These are phyloP conservation scores for Hygrocybe punicea DNA, from an alignment of 768 basidiomycete genomes.

Conservation along the genomic window DNA sequence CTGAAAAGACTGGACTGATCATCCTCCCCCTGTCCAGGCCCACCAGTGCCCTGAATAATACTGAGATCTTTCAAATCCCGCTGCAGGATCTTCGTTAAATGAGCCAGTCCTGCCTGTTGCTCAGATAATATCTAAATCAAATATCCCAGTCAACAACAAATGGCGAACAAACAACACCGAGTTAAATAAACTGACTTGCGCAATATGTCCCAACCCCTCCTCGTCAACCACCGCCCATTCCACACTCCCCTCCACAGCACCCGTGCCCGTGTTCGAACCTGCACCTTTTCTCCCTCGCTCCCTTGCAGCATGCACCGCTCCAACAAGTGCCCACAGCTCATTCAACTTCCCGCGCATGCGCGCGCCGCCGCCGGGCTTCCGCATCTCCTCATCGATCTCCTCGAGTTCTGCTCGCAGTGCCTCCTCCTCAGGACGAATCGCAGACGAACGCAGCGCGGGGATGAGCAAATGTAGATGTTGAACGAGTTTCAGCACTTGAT, in stretches of 20 bases:
- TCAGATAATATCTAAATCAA: slow-evolving; percentile 60
- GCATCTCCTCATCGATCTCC: slow-evolving; percentile 70
- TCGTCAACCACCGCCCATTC: slow-evolving; percentile 88
- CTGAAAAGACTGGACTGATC: slow-evolving; percentile 33
- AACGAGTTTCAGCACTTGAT: slow-evolving; percentile 64
- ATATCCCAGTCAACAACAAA: slow-evolving; percentile 9
- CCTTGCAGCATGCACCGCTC: slow-evolving; percentile 61
- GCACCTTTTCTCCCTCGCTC: slow-evolving; percentile 46
- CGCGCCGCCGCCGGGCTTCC: slow-evolving; percentile 37
- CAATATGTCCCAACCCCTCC: slow-evolving; percentile 72
- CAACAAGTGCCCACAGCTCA: slow-evolving; percentile 83
- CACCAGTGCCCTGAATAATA: slow-evolving; percentile 51
- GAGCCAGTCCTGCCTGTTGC: slow-evolving; percentile 76
- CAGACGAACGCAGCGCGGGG: slow-evolving; percentile 68
- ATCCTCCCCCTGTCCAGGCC: slow-evolving; percentile 15
- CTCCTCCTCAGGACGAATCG: slow-evolving; percentile 80
- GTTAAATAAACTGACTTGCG: slow-evolving; percentile 47
- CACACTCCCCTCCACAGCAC: slow-evolving; percentile 28
- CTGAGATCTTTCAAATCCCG: slow-evolving; percentile 61
- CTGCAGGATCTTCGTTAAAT: slow-evolving; percentile 73
- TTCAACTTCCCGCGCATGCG: slow-evolving; percentile 70
- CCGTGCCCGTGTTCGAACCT: slow-evolving; percentile 31
- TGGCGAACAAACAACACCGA: background rate
- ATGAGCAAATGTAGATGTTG: slow-evolving; percentile 79
- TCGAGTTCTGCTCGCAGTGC: slow-evolving; percentile 66